Base-by-base conservation (phyloP, 257 asterid genomes). In the Cynanchum wilfordii region DNA sequence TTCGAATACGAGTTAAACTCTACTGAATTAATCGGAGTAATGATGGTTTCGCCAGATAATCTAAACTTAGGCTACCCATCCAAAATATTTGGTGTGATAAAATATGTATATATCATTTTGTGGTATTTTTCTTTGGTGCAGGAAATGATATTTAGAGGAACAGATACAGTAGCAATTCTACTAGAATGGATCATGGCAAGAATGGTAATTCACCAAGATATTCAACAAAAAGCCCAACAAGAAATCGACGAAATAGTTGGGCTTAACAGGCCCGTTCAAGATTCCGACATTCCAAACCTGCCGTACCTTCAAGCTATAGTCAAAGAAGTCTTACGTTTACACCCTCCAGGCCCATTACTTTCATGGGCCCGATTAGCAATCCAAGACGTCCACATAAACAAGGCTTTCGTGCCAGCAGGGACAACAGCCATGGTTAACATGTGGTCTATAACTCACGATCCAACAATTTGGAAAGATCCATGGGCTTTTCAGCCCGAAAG, bases 111-210 rank as follows among this genome's bases (percentile, higher is more conserved):
- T 33, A 3, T 7, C 42, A 24, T 1, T 25, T 15, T 60, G 17
- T 40, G 12, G 7, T 52, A 2, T 0, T 29, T 29, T 59, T 13
- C 1, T 51, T 70, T 22, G 25, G 3, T 51, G 33, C 72, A 74
- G 77, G 77, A 74, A 65, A 74, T 74, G 77, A 55, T 74, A 16
- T 74, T 74, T 20, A 64, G 77, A 38, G 77, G 77, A 12, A 74
- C 77, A 5, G 77, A 74, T 49, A 74, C 77, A 6, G 77, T 74
- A 8, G 77, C 77, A 2, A 65, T 74, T 10, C 57, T 74, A 4
- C 72, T 74, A 11, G 77, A 74, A 20, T 74, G 77, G 77, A 65
- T 74, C 27, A 27, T 74, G 44, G 77, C 77, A 4, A 54, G 77
- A 38, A 74, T 74, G 65, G 77, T 74, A 4, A 45, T 74, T 10